phyloP scores from a whole-genome alignment of 345 rosid species.

The Limnanthes douglasii region DNA sequence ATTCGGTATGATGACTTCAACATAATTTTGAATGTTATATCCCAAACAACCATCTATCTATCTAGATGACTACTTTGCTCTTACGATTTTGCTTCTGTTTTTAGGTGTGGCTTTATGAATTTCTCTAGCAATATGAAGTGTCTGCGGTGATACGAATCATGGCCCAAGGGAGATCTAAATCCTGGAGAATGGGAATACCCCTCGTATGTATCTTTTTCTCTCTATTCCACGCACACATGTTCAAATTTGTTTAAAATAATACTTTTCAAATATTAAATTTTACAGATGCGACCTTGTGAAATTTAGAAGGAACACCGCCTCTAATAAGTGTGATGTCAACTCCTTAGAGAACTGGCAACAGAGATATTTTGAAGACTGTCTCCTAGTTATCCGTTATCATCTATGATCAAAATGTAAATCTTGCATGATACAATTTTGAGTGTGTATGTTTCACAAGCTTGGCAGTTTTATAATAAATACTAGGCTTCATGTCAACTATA shows the following conservation, averaged over 20 bases:
- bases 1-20: too few species aligned
- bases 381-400: too few species aligned
- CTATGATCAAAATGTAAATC: too few species aligned
- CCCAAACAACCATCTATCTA: too few species aligned
- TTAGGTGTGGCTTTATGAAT: constrained; percentile 91
- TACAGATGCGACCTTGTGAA: constrained; percentile 70
- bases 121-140: constrained; percentile 69
- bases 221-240: constrained; percentile 1
- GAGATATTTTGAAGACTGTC: too few species aligned
- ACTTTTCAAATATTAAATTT: background rate
- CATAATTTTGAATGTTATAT: too few species aligned
- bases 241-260: background rate
- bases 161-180: constrained; percentile 45
- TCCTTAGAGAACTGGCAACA: constrained; percentile 12
- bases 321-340: constrained; percentile 45
- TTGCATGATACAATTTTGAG: too few species aligned
- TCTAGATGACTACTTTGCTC: too few species aligned
- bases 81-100: constrained; percentile 6
- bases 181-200: constrained; percentile 96
- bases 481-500: too few species aligned
- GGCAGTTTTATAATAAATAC: too few species aligned
- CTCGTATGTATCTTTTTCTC: constrained; percentile 31
- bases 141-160: constrained; percentile 34
- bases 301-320: constrained; percentile 39
- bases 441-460: too few species aligned